phyloP scores from a whole-genome alignment of 306 rosid species.

The Arachis hypogaea region DNA sequence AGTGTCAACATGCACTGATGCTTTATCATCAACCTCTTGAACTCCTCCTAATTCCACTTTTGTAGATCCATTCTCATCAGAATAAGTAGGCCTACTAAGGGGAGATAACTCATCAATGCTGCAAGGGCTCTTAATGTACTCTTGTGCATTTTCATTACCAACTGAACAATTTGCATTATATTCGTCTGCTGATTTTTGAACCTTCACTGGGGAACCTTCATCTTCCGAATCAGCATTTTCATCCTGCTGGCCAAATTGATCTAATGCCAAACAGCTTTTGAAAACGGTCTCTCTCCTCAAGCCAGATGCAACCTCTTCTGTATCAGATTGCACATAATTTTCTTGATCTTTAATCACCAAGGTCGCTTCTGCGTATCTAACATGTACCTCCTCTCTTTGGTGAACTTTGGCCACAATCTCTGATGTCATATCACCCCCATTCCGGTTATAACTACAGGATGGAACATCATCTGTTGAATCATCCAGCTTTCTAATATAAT shows the following conservation, averaged over 20 bases:
- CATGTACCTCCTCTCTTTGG: slow-evolving; percentile 53
- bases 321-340: slow-evolving; percentile 40
- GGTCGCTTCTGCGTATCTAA: slow-evolving; percentile 45
- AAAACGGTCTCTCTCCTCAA: slow-evolving; percentile 48
- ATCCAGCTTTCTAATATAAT: slow-evolving; percentile 59
- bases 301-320: slow-evolving; percentile 48
- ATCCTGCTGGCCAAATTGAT: slow-evolving; percentile 44
- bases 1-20: slow-evolving; percentile 37
- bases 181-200: slow-evolving; percentile 42
- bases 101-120: slow-evolving; percentile 44
- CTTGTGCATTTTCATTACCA: slow-evolving; percentile 44
- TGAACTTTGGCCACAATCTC: slow-evolving; percentile 43
- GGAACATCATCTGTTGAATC: slow-evolving; percentile 44
- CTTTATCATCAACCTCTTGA: slow-evolving; percentile 46
- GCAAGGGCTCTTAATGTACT: slow-evolving; percentile 28
- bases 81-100: slow-evolving; percentile 41
- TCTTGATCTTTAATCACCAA: slow-evolving; percentile 42
- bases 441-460: slow-evolving; percentile 19
- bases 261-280: slow-evolving; percentile 69
- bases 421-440: slow-evolving; percentile 34
- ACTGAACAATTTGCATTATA: slow-evolving; percentile 31
- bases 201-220: slow-evolving; percentile 35
- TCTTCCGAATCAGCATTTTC: slow-evolving; percentile 43
- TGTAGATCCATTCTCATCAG: slow-evolving; percentile 39
- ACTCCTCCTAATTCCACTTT: slow-evolving; percentile 38